These are phyloP conservation scores for Dactylellina drechsleri DNA, from an alignment of 2,329 filamentous ascomycete species.

Conservation along the genomic window DNA sequence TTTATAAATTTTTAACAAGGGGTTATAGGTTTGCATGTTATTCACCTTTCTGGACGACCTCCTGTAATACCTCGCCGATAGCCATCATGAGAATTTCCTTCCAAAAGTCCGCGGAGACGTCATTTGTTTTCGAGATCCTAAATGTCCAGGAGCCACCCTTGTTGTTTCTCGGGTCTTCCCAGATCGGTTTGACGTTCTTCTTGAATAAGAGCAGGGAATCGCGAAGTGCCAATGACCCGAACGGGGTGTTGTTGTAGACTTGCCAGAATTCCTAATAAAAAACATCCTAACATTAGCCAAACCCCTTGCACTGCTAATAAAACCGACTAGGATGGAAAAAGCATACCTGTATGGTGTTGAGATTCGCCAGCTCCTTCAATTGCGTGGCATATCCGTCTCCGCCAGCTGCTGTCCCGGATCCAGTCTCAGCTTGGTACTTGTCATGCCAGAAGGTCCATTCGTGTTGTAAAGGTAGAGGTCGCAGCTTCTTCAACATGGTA, in stretches of 20 bases:
- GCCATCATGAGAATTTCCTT: conserved; percentile 82
- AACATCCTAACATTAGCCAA: background rate
- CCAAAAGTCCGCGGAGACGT: conserved; percentile 76
- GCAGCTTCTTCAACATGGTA: conserved; percentile 64
- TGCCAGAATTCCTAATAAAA: conserved; percentile 78
- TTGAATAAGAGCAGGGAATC: conserved; percentile 85
- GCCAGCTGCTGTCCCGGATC: conserved; percentile 6
- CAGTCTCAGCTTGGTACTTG: conserved; percentile 60
- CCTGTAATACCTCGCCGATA: conserved; percentile 82
- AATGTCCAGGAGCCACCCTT: conserved; percentile 92
- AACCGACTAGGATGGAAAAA: background rate
- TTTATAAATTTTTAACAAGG: background rate
- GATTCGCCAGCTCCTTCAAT: conserved; percentile 58
- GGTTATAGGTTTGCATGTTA: background rate
- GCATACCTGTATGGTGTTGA: conserved; percentile 58
- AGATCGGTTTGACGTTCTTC: conserved; percentile 77
- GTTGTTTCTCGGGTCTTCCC: conserved; percentile 87
- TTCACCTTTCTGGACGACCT: conserved; percentile 74
- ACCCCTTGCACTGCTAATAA: background rate
- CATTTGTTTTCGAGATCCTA: conserved; percentile 79
- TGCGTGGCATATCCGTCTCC: conserved; percentile 58
- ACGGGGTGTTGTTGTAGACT: conserved; percentile 82
- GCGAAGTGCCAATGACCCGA: conserved; percentile 78
- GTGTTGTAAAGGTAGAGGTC: conserved; percentile 65
- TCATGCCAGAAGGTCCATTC: conserved; percentile 66